Percentiles rank a stretch among this genome's conserved stretches.
Conservation (phyloP, 371 early-diverging fungal genomes). For the Saksenaea vasiformis region DNA sequence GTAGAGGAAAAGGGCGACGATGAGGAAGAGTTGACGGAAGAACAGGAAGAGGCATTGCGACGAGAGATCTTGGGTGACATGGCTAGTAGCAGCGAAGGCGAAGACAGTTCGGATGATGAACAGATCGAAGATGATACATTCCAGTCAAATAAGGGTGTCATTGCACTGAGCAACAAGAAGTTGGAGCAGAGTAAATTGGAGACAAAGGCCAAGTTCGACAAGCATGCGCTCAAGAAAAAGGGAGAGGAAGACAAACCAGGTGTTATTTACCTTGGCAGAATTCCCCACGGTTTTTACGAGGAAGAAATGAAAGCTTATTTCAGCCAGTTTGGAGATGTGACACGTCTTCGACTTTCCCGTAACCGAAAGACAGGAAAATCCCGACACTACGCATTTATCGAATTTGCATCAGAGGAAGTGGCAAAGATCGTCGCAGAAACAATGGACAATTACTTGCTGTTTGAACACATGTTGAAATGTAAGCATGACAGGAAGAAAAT, state of each 20-base stretch:
- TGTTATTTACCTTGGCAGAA: conserved; percentile 85
- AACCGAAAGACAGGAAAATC: conserved; percentile 89
- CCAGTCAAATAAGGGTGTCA: conserved; percentile 49
- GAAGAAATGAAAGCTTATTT: conserved; percentile 88
- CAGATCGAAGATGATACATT: conserved; percentile 40
- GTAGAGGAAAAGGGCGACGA: conserved; percentile 20
- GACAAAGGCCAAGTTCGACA: conserved; percentile 31
- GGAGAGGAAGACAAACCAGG: conserved; percentile 51
- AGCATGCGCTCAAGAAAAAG: conserved; percentile 37
- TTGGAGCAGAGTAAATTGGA: conserved; percentile 40
- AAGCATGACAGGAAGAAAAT: conserved; percentile 21
- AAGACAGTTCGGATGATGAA: conserved; percentile 45
- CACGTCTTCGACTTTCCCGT: conserved; percentile 78
- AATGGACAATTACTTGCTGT: conserved; percentile 94
- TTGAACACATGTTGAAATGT: conserved; percentile 82
- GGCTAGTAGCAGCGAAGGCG: conserved; percentile 43
- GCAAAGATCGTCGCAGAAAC: conserved; percentile 93
- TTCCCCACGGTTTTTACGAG: conserved; percentile 97
- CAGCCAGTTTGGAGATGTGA: conserved; percentile 87
- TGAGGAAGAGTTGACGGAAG: conserved; percentile 36
- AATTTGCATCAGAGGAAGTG: conserved; percentile 77
- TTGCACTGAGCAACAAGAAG: conserved; percentile 44
- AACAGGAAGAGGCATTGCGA: conserved; percentile 43
- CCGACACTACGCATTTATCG: conserved; percentile 92
- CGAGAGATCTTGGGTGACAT: conserved; percentile 54